Conservation (phyloP, 106 monocot genomes). For the Dioscorea dumetorum region DNA sequence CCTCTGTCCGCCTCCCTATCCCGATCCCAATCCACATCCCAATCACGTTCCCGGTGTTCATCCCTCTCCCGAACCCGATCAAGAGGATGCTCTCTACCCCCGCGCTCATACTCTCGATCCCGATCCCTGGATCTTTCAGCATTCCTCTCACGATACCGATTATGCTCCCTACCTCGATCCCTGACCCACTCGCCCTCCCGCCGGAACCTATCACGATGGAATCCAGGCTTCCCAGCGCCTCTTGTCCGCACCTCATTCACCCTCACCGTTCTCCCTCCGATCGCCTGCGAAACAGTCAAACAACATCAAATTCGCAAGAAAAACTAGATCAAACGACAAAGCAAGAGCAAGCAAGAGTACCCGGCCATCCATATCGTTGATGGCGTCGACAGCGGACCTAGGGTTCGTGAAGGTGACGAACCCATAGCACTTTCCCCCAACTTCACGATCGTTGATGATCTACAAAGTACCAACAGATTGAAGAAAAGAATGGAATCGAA, state of each 20-base stretch:
- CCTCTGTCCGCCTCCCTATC: slow-evolving; percentile 40
- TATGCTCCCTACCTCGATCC: slow-evolving; percentile 59
- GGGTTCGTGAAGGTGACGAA: slow-evolving; percentile 93
- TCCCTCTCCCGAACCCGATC: slow-evolving; percentile 42
- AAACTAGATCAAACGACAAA: neutral
- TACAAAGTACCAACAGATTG: slow-evolving; percentile 20
- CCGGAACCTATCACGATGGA: slow-evolving; percentile 49
- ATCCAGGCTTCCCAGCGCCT: slow-evolving; percentile 42
- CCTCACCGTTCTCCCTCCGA: slow-evolving; percentile 73
- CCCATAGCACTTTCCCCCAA: slow-evolving; percentile 95
- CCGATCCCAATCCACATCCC: slow-evolving; percentile 51
- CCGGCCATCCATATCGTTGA: slow-evolving; percentile 81
- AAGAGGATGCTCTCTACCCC: slow-evolving; percentile 29
- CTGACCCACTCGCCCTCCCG: slow-evolving; percentile 49
- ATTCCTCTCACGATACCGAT: slow-evolving; percentile 43
- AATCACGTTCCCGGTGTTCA: slow-evolving; percentile 30
- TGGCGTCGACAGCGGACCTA: slow-evolving; percentile 76
- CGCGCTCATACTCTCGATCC: slow-evolving; percentile 49
- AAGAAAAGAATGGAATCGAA: neutral
- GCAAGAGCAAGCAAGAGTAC: slow-evolving; percentile 25
- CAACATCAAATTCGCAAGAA: neutral
- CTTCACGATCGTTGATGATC: slow-evolving; percentile 87
- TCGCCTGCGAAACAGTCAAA: neutral
- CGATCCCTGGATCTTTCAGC: slow-evolving; percentile 42
- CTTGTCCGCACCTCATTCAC: slow-evolving; percentile 84